These are phyloP conservation scores for Gillenia trifoliata DNA, from an alignment of 306 rosid species.

Conservation along the genomic window DNA sequence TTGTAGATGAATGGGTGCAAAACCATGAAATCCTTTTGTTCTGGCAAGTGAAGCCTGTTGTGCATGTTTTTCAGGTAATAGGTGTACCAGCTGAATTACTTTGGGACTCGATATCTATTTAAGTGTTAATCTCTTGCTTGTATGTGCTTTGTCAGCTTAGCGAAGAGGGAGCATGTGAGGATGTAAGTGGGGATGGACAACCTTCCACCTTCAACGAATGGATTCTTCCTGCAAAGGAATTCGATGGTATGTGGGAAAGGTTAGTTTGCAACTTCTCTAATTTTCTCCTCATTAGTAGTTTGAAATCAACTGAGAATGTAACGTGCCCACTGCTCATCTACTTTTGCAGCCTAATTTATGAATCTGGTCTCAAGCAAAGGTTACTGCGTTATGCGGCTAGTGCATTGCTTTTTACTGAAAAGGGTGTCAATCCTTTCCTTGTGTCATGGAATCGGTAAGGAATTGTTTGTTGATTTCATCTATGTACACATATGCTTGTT, in stretches of 20 bases:
- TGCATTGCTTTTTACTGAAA: slow-evolving; percentile 88
- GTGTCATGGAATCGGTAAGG: slow-evolving; percentile 97
- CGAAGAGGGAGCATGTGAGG: slow-evolving; percentile 95
- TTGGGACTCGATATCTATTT: not conserved
- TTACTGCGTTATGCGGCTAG: slow-evolving; percentile 78
- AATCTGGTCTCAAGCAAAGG: slow-evolving; percentile 93
- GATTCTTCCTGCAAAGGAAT: slow-evolving; percentile 94
- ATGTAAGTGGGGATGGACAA: slow-evolving; percentile 80
- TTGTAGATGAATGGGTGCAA: slow-evolving; percentile 67
- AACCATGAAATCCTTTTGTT: slow-evolving; percentile 74
- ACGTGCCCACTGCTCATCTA: slow-evolving; percentile 18
- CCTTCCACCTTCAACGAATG: slow-evolving; percentile 87
- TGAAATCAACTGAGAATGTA: slow-evolving; percentile 8
- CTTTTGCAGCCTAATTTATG: slow-evolving; percentile 75
- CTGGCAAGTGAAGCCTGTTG: slow-evolving; percentile 98
- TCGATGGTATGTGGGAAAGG: slow-evolving; percentile 99
- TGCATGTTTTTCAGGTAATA: slow-evolving; percentile 82
- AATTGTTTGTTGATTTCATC: slow-evolving; percentile 1
- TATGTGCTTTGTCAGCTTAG: slow-evolving; percentile 60
- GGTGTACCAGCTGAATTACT: not conserved
- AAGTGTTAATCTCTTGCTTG: not conserved
- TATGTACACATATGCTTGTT: not conserved
- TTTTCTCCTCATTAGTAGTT: slow-evolving; percentile 15
- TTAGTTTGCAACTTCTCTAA: slow-evolving; percentile 22
- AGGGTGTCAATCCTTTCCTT: slow-evolving; percentile 88